These are phyloP conservation scores for Datisca glomerata DNA, from an alignment of 306 rosid genomes.

Conservation along the genomic window DNA sequence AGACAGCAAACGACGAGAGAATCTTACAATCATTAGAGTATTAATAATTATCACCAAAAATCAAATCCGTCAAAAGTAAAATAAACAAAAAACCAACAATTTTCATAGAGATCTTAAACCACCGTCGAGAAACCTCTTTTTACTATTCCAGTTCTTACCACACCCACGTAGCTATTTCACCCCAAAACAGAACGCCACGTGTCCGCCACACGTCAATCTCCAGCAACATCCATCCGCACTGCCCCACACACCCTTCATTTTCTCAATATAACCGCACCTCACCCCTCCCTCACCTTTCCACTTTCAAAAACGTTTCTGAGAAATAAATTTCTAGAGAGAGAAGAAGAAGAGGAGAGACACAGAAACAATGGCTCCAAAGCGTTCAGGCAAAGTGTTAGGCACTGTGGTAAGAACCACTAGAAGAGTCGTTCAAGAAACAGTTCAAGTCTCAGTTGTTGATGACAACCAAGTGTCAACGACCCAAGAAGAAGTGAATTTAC, in stretches of 20 bases:
- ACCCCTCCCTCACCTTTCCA: neutral
- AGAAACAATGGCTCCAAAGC: conserved; percentile 33
- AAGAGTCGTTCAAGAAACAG: conserved; percentile 23
- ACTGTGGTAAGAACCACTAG: conserved; percentile 19
- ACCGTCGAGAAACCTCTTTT: too few relatives aligned
- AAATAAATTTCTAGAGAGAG: neutral
- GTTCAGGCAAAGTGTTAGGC: conserved; percentile 14
- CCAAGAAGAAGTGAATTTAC: conserved; percentile 2
- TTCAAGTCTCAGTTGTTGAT: conserved; percentile 18
- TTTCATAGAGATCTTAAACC: too few relatives aligned
- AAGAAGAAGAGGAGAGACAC: neutral
- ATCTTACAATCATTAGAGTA: too few relatives aligned
- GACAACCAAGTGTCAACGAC: conserved; percentile 9
- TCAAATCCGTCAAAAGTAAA: too few relatives aligned
- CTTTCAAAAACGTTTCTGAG: neutral
- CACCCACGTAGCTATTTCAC: neutral
- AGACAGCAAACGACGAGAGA: too few relatives aligned
- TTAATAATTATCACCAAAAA: too few relatives aligned
- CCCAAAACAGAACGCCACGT: neutral
- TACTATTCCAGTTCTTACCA: too few relatives aligned
- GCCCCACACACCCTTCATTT: too few relatives aligned
- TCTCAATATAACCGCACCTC: neutral
- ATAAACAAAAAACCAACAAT: too few relatives aligned
- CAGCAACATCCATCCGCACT: too few relatives aligned
- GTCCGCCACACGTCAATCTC: neutral